Base-by-base conservation (phyloP, 2,329 filamentous ascomycete genomes). In the Aplosporella prunicola region DNA sequence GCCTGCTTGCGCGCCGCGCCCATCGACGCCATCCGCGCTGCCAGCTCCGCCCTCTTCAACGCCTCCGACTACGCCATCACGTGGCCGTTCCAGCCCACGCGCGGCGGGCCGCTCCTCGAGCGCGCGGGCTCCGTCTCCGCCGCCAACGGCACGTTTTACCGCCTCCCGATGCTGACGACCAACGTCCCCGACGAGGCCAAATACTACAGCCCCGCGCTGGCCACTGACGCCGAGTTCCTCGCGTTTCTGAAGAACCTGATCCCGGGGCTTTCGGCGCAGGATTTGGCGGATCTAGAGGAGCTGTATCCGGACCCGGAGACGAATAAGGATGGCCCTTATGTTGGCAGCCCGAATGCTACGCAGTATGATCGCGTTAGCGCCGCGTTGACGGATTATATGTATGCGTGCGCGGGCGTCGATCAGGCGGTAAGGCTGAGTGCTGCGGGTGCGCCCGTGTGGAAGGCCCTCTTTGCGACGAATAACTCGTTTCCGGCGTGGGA, bases 41-140 rank as follows among this genome's bases (percentile, higher is more conserved):
- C 62, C 13, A 65, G 62, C 23, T 52, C 55, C 0, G 55, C 56
- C 14, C 38, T 68, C 3, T 68, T 59, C 39, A 47, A 54, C 2
- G 54, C 59, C 0, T 60, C 61, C 4, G 48, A 61, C 4, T 56
- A 57, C 11, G 57, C 56, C 24, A 50, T 65, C 17, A 69, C 63
- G 0, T 70, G 67, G 67, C 66, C 67, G 0, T 71, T 66, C 49
- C 67, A 70, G 34, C 67, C 67, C 1, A 60, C 62, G 0, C 63
- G 66, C 1, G 64, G 64, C 0, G 67, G 66, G 0, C 62, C 62
- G 0, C 40, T 69, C 0, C 52, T 70, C 3, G 66, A 70, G 45
- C 68, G 67, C 37, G 55, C 60, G 5, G 67, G 67, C 13, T 69
- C 66, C 0, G 15, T 31, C 1, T 47, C 51, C 3, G 48, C 49